phyloP scores from a whole-genome alignment of 2,329 filamentous ascomycete species.

The Hypoxylon sp. region DNA sequence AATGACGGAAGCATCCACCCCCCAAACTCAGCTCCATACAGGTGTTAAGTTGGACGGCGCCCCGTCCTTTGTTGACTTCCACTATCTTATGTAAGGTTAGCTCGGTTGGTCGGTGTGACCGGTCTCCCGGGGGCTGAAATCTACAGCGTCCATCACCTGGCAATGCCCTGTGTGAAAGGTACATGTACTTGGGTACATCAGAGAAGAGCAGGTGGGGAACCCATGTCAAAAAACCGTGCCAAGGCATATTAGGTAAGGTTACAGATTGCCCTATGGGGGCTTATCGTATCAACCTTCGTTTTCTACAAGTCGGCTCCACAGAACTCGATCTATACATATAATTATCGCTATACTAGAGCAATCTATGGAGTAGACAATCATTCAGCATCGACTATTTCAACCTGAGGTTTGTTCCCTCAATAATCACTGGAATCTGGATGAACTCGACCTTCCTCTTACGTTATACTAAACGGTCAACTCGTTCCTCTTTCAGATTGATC shows the following conservation, averaged over 20 bases:
- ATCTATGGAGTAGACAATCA: constrained; percentile 18
- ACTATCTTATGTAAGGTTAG: not conserved
- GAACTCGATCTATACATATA: constrained; percentile 36
- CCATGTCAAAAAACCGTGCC: constrained; percentile 2
- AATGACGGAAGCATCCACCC: constrained; percentile 44
- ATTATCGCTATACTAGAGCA: constrained; percentile 29
- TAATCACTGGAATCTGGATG: constrained; percentile 17
- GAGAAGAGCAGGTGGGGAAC: constrained; percentile 11
- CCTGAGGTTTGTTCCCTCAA: constrained; percentile 20
- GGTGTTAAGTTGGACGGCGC: constrained; percentile 11
- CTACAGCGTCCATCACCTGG: no score
- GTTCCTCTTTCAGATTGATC: constrained; percentile 9
- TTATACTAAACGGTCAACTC: constrained; percentile 20
- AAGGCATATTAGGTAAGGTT: constrained; percentile 10
- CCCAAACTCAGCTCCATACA: constrained; percentile 15
- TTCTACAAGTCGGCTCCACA: constrained; percentile 32
- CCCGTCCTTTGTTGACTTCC: not conserved
- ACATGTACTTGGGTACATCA: not conserved
- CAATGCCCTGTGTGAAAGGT: no score
- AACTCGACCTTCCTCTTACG: constrained; percentile 20
- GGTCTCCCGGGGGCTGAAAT: constrained; percentile 23
- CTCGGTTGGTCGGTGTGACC: constrained; percentile 1
- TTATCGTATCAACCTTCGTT: constrained; percentile 36
- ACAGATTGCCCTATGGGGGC: constrained; percentile 32
- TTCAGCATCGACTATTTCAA: constrained; percentile 29